Evolutionary conservation across 2,329 filamentous ascomycete genomes (phyloP), one percentile per base, ranked within the genome.

Genomic region (Fusarium sarcochroum): DNA sequence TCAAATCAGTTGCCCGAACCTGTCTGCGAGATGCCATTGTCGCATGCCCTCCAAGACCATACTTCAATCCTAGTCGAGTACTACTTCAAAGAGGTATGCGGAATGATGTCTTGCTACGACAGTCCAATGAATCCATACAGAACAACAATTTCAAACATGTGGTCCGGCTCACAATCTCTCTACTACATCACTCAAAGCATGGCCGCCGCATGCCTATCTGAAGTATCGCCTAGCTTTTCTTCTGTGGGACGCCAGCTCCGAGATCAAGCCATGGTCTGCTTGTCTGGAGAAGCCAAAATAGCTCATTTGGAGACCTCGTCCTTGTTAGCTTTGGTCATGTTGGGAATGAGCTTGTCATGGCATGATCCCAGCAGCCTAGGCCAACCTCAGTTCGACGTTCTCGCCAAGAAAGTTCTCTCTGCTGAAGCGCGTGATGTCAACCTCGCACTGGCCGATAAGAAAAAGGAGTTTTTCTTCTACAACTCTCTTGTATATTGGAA

Each of bases 71-170:
- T 90, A 17, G 84, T 90, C 11, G 86, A 89, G 47, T 88, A 90
- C 68, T 90, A 90, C 69, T 90, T 90, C 77, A 86, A 86, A 69
- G 86, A 89, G 61, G 86, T 89, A 5, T 88, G 86, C 48, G 83
- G 82, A 5, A 77, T 90, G 11, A 90, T 88, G 74, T 90, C 88
- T n/a, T 88, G 85, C 60, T 90, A 89, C 69, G 88, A 90, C 74
- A 89, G 87, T 20, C 80, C 83, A 14, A 81, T 89, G 68, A 90
- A 90, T 68, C 87, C 87, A 1, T 90, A 89, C 67, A 80, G 88
- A 37, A 86, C 84, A 3, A 86, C 87, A 0, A 86, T 90, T 14
- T 84, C 83, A 6, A 83, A 84, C 21, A 80, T 89, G 3, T 89
- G 87, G 83, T 81, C 85, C 40, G 84, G 83, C n/a, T 88, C 86